Conservation (phyloP, 805 yeast genomes). For the Osmozyma mogii region DNA sequence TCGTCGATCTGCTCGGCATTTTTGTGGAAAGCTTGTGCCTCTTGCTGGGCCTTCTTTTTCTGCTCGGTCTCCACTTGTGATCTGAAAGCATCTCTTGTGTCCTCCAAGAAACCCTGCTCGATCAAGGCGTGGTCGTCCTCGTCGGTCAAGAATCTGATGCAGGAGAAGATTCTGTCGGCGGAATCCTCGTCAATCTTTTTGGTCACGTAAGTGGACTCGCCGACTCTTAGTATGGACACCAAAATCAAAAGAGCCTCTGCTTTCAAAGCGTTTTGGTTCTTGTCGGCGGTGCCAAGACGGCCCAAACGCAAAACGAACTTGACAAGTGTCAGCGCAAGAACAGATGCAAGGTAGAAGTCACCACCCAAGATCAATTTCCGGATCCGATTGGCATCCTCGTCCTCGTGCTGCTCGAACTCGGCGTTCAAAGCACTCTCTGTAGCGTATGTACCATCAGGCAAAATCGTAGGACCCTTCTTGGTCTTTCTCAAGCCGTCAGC, state of each 20-base stretch:
- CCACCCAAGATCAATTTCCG: slow-evolving; percentile 79
- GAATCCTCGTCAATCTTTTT: slow-evolving; percentile 93
- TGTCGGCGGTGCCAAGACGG: slow-evolving; percentile 44
- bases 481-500: slow-evolving; percentile 11
- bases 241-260: slow-evolving; percentile 92
- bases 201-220: slow-evolving; percentile 61
- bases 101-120: slow-evolving; percentile 73
- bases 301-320: slow-evolving; percentile 77
- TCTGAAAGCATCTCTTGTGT: slow-evolving; percentile 79
- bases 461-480: slow-evolving; percentile 63
- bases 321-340: slow-evolving; percentile 78
- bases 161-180: slow-evolving; percentile 86
- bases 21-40: slow-evolving; percentile 50
- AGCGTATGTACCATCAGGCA: slow-evolving; percentile 99
- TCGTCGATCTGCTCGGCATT: slow-evolving; percentile 75
- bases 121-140: slow-evolving; percentile 45
- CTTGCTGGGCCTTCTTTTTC: slow-evolving; percentile 45
- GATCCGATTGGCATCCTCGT: slow-evolving; percentile 56
- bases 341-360: slow-evolving; percentile 85
- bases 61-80: slow-evolving; percentile 58
- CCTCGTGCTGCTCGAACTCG: slow-evolving; percentile 25
- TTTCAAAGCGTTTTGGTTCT: slow-evolving; percentile 69
- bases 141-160: slow-evolving; percentile 71
- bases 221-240: slow-evolving; percentile 86
- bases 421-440: slow-evolving; percentile 78